These are phyloP conservation scores for Apiotrichum brassicae DNA, from an alignment of 1,284 basidiomycete genomes.

Conservation along the genomic window DNA sequence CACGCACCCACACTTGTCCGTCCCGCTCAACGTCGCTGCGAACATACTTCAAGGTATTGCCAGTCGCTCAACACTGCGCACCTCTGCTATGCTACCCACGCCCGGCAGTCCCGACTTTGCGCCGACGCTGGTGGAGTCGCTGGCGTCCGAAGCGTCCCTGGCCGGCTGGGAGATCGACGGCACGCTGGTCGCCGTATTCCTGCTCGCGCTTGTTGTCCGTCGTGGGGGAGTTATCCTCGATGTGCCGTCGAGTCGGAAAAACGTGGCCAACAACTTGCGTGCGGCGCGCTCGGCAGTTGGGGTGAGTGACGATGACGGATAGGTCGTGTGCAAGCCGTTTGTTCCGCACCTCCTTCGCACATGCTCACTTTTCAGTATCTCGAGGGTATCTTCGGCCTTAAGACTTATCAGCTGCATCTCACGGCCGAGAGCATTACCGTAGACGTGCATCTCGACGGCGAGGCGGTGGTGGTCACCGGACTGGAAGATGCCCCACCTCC, in stretches of 20 bases:
- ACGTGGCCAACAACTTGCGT: neutral
- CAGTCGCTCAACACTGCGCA: neutral
- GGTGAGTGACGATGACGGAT: slow-evolving; percentile 1
- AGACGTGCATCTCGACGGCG: slow-evolving; percentile 1
- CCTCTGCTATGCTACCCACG: slow-evolving; percentile 3
- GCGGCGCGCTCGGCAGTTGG: neutral
- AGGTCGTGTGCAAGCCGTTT: neutral
- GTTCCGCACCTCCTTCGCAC: neutral
- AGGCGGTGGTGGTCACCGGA: slow-evolving; percentile 31
- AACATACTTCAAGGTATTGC: too few relatives aligned
- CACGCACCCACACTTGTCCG: too few relatives aligned
- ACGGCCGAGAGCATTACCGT: neutral
- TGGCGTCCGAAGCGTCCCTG: slow-evolving; percentile 4
- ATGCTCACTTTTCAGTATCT: too few relatives aligned
- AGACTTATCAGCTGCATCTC: slow-evolving; percentile 15
- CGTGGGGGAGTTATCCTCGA: slow-evolving; percentile 37
- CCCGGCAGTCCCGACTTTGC: slow-evolving; percentile 9
- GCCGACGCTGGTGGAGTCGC: slow-evolving; percentile 4
- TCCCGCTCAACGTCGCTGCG: too few relatives aligned
- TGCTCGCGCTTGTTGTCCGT: slow-evolving; percentile 29
- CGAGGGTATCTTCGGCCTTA: slow-evolving; percentile 27
- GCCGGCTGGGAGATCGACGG: slow-evolving; percentile 26
- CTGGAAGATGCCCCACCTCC: slow-evolving; percentile 27
- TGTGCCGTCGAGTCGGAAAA: slow-evolving; percentile 5
- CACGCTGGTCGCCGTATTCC: slow-evolving; percentile 27